Base-by-base conservation (phyloP, 2,329 filamentous ascomycete species). In the Ascochyta pisi region DNA sequence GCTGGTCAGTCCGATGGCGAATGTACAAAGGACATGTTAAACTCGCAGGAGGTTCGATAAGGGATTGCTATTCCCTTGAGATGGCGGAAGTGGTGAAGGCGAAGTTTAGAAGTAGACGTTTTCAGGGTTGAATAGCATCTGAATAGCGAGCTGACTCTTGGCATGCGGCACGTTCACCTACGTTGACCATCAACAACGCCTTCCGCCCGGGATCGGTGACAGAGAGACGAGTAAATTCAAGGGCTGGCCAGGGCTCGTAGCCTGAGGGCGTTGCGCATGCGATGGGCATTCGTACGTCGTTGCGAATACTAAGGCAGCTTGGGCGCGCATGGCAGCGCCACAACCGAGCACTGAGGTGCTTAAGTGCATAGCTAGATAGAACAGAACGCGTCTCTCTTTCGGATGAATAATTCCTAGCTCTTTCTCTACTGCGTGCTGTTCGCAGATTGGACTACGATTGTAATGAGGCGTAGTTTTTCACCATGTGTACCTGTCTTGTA, bases 111-210 rank as follows among this genome's bases (percentile, higher is more conserved):
- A 38, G 35, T 64, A 60, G 31, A 62, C 63, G 43, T 31, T 64
- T 68, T 57, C n/a, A 61, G 67, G 61, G 61, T 55, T 70, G 61
- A 72, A 73, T 72, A 73, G 59, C 47, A 47, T 43, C 62, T 56
- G 65, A 69, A 69, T 65, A 58, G 55, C 45, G 46, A 41, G 29
- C 26, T 27, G 42, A 57, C 50, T 44, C 64, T 70, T 70, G 66
- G 62, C 66, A 41, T 13, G 35, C 38, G 29, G 34, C 37, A 50
- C 10, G 23, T 47, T 39, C 37, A 34, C 42, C 24, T 46, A 19
- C 46, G n/a, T 19, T 15, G 16, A 42, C 27, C 24, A 31, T 23
- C 31, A 13, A 46, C 9, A 8, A 19, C 23, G 31, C 41, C 35
- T 50, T 26, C 24, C 12, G 8, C 15, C 13, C 3, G 26, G 23